A percentile compares a stretch with the other conserved stretches of the same genome.
These are phyloP conservation scores for Chlamydomonas applanata DNA, from an alignment of 139 green algal species.

Conservation along the genomic window DNA sequence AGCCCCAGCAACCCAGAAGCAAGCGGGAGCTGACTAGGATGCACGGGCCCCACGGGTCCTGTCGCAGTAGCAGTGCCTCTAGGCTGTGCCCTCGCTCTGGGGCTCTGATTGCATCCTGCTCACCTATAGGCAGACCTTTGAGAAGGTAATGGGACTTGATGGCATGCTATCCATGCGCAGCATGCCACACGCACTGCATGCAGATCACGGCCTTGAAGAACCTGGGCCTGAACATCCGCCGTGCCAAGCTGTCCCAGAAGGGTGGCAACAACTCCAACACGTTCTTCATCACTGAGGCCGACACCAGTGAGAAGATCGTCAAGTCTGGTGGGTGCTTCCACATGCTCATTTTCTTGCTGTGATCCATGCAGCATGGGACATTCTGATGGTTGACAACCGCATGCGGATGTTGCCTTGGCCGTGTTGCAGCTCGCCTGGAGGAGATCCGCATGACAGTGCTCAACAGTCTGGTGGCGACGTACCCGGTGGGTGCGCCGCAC, in stretches of 20 bases:
- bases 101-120: no score
- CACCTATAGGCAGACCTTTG: no score
- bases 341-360: neutral
- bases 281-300: constrained; percentile 87
- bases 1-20: neutral
- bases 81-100: no score
- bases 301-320: constrained; percentile 79
- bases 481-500: constrained; percentile 68
- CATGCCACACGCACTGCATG: neutral
- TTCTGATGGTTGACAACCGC: neutral
- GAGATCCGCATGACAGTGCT: constrained; percentile 92
- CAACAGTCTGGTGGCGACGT: constrained; percentile 76
- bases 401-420: neutral
- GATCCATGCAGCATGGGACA: neutral
- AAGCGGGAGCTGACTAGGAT: neutral
- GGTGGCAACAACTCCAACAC: constrained; percentile 39
- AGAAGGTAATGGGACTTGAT: no score
- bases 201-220: constrained; percentile 84
- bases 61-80: neutral
- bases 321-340: constrained; percentile 39
- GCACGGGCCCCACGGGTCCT: neutral
- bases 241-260: constrained; percentile 66
- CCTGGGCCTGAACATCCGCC: constrained; percentile 86
- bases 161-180: no score
- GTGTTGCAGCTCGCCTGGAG: constrained; percentile 64